These are phyloP conservation scores for Phytophthora citricola DNA, from an alignment of 352 stramenopile genomes.

Conservation along the genomic window DNA sequence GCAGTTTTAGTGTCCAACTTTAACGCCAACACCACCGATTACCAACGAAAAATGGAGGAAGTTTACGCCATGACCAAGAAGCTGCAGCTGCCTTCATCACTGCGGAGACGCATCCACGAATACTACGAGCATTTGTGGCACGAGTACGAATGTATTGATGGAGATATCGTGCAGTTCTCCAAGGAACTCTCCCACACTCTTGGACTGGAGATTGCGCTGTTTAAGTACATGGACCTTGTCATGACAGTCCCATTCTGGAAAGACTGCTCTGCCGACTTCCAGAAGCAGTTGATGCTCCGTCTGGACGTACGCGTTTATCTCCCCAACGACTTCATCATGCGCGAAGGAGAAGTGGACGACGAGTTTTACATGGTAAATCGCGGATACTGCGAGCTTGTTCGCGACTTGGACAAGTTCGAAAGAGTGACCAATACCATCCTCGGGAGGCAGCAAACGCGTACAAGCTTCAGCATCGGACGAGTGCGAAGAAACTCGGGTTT, in stretches of 20 bases:
- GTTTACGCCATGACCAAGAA: constrained; percentile 66
- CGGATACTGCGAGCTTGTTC: constrained; percentile 53
- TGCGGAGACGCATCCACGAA: constrained; percentile 68
- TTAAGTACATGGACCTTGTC: constrained; percentile 68
- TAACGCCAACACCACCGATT: constrained; percentile 55
- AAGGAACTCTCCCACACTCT: constrained; percentile 60
- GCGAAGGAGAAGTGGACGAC: constrained; percentile 59
- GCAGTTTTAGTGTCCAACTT: constrained; percentile 68
- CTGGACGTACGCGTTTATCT: constrained; percentile 72
- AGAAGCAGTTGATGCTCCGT: constrained; percentile 65
- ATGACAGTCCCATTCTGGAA: constrained; percentile 67
- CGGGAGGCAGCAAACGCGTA: not conserved
- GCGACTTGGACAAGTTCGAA: constrained; percentile 38
- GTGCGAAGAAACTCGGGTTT: not conserved
- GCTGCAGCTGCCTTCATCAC: constrained; percentile 42
- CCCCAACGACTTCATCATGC: constrained; percentile 77
- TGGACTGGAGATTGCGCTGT: constrained; percentile 61
- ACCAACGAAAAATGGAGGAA: constrained; percentile 72
- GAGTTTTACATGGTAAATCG: constrained; percentile 82
- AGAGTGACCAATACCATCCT: constrained; percentile 28
- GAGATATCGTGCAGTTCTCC: constrained; percentile 58
- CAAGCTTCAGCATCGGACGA: not conserved
- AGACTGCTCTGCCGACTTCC: constrained; percentile 63
- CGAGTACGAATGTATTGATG: constrained; percentile 72
- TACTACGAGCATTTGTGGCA: constrained; percentile 78